phyloP scores from a whole-genome alignment of 164 flowering plant species.

The Stephania japonica region DNA sequence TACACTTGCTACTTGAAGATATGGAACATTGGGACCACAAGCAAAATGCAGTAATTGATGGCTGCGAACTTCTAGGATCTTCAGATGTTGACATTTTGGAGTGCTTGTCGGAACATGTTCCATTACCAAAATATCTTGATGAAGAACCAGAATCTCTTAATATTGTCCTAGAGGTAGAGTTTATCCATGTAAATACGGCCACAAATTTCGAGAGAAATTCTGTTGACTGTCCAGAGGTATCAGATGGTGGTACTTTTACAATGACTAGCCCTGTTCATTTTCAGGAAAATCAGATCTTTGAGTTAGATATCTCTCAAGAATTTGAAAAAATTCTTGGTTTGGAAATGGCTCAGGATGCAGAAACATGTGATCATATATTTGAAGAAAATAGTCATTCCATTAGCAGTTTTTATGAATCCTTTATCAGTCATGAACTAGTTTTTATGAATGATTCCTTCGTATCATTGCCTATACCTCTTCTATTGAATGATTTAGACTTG shows the following conservation, averaged over 20 bases:
- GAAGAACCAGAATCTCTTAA: conserved; percentile 23
- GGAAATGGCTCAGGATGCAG: conserved; percentile 20
- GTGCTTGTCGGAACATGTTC: conserved; percentile 26
- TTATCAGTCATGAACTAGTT: conserved; percentile 62
- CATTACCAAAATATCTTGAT: conserved; percentile 24
- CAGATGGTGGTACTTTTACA: conserved; percentile 13
- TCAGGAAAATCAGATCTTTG: conserved; percentile 58
- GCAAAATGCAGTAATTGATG: conserved; percentile 20
- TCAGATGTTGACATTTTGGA: conserved; percentile 30
- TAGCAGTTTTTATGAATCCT: conserved; percentile 42
- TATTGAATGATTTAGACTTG: conserved; percentile 34
- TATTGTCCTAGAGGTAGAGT: conserved; percentile 35
- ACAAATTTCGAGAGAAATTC: conserved; percentile 17
- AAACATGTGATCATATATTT: conserved; percentile 35
- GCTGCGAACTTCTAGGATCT: conserved; percentile 38
- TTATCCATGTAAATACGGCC: conserved; percentile 25
- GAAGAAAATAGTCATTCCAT: conserved; percentile 35
- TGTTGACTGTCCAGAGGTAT: conserved; percentile 13
- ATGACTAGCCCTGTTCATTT: conserved; percentile 27
- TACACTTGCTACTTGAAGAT: conserved; percentile 28
- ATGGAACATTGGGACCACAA: conserved; percentile 22
- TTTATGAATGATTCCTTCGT: conserved; percentile 65
- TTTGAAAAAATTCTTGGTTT: conserved; percentile 25
- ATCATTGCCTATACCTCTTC: conserved; percentile 68
- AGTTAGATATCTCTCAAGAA: conserved; percentile 23